phyloP scores from a whole-genome alignment of 768 basidiomycete species.

The Mycena epipterygia region DNA sequence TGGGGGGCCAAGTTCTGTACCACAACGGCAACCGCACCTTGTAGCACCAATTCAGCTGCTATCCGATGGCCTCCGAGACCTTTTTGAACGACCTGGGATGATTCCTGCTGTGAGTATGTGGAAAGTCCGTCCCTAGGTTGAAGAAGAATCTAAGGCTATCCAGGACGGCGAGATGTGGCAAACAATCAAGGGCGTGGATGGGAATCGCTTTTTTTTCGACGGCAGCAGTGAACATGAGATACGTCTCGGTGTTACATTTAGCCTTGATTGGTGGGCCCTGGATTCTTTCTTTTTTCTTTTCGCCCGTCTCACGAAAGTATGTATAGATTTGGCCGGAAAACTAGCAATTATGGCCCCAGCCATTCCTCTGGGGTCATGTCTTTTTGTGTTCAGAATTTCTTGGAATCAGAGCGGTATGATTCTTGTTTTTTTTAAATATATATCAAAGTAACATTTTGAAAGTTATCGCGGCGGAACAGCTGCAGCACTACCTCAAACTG shows the following conservation, averaged over 20 bases:
- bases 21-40: neutral
- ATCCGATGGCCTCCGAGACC: neutral
- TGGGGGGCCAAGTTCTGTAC: neutral
- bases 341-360: slow-evolving; percentile 34
- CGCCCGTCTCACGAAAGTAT: too few relatives aligned
- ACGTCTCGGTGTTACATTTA: slow-evolving; percentile 18
- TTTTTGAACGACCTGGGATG: slow-evolving; percentile 2
- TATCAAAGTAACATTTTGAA: too few relatives aligned
- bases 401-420: neutral
- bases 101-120: neutral
- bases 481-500: neutral
- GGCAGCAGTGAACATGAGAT: slow-evolving; percentile 20
- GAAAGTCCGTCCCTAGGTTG: neutral
- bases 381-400: slow-evolving; percentile 35
- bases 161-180: slow-evolving; percentile 7
- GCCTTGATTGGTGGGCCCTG: slow-evolving; percentile 34
- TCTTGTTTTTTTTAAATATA: too few relatives aligned
- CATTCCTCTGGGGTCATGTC: slow-evolving; percentile 39
- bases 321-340: slow-evolving; percentile 32
- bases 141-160: neutral
- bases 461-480: neutral
- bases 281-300: neutral
- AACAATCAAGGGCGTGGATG: slow-evolving; percentile 17
- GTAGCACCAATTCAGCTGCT: neutral
- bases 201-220: slow-evolving; percentile 24